A percentile compares a stretch with the other conserved stretches of the same genome.
phyloP scores from a whole-genome alignment of 805 yeast genomes.

The Metschnikowia proteae region DNA sequence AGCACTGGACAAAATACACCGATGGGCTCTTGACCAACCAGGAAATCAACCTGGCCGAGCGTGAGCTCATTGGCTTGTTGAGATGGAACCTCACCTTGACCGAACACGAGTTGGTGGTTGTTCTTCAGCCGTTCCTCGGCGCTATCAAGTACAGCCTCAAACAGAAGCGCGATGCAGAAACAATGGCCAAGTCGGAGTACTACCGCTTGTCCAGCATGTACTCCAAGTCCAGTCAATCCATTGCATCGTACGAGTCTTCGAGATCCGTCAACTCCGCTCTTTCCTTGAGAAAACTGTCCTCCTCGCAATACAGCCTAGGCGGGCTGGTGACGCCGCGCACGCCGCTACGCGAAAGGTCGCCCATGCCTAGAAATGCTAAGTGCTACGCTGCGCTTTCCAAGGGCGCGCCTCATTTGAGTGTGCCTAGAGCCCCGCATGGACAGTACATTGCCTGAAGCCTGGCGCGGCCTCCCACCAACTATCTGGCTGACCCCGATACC shows the following conservation, averaged over 20 bases:
- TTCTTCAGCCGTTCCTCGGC: slow-evolving; percentile 69
- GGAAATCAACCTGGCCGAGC: slow-evolving; percentile 88
- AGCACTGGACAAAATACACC: slow-evolving; percentile 94
- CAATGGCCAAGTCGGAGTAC: slow-evolving; percentile 14
- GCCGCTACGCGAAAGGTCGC: slow-evolving; percentile 17
- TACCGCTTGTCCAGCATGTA: slow-evolving; percentile 19
- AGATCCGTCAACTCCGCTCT: slow-evolving; percentile 10
- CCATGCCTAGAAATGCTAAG: slow-evolving; percentile 6
- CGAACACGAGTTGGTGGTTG: slow-evolving; percentile 63
- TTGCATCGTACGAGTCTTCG: slow-evolving; percentile 16
- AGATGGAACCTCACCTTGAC: slow-evolving; percentile 81
- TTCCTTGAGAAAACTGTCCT: slow-evolving; percentile 14
- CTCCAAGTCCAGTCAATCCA: slow-evolving; percentile 13
- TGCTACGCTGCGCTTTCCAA: slow-evolving; percentile 1
- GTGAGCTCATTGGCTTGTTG: slow-evolving; percentile 75
- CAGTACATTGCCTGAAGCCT: slow-evolving; percentile 1
- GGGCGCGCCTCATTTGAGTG: slow-evolving; percentile 1
- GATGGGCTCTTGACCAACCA: slow-evolving; percentile 71
- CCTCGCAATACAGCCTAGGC: slow-evolving; percentile 12
- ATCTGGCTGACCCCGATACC: not conserved
- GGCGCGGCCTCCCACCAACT: not conserved
- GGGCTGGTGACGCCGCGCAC: slow-evolving; percentile 9
- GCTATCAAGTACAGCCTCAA: slow-evolving; percentile 52
- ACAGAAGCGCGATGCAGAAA: slow-evolving; percentile 12
- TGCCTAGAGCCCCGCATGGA: not conserved